These are phyloP conservation scores for Macroventuria anomochaeta DNA, from an alignment of 2,329 filamentous ascomycete species.

Conservation along the genomic window DNA sequence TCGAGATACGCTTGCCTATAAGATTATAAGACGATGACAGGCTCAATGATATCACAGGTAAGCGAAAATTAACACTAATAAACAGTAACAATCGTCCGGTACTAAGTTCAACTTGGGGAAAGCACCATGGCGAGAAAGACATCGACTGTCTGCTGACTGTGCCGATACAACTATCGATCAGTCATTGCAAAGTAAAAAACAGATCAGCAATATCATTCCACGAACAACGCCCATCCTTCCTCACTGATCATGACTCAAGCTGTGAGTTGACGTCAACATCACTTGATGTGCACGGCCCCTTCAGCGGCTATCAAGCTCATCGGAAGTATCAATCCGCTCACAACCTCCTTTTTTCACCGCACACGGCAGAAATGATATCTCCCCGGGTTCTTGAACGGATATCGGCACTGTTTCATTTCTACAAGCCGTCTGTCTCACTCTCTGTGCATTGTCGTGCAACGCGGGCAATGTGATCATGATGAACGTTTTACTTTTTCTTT, in stretches of 20 bases:
- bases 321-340: conserved; percentile 1
- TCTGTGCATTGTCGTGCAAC: not conserved
- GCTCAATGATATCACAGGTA: too few species aligned
- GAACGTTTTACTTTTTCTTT: not conserved
- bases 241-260: not conserved
- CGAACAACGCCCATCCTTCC: not conserved
- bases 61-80: too few species aligned
- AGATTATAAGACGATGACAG: too few species aligned
- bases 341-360: not conserved
- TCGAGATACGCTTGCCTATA: too few species aligned
- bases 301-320: not conserved
- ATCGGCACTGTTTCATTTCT: not conserved
- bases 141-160: too few species aligned
- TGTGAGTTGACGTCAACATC: not conserved
- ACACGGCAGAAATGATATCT: not conserved
- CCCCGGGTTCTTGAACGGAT: too few species aligned
- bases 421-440: not conserved
- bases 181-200: not conserved
- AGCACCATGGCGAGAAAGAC: not conserved
- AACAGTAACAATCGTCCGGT: too few species aligned
- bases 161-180: too few species aligned
- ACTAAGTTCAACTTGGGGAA: too few species aligned
- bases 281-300: not conserved
- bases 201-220: not conserved
- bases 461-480: not conserved